Base-by-base conservation (phyloP, 2,329 filamentous ascomycete genomes). In the Trichoderma hamatum region DNA sequence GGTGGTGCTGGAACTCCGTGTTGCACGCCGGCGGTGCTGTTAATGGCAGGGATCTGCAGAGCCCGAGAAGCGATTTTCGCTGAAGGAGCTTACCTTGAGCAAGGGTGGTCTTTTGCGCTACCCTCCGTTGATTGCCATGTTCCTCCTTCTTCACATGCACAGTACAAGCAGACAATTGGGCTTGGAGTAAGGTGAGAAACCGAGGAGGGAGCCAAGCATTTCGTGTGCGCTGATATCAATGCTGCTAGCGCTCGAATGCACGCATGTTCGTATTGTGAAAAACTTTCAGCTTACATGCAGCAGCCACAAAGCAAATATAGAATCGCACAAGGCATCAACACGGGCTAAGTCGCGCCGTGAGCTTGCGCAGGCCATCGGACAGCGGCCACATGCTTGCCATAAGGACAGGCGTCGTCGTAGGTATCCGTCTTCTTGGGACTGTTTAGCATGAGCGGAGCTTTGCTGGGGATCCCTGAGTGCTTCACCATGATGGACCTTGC, bases 391-490 rank as follows among this genome's bases (percentile, higher is more conserved):
- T 24, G 60, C 51, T 39, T 54, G 61, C 61, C 30, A 49, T 43
- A 21, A 30, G 43, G 16, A 46, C 39, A n/a, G 39, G 28, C 24
- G 7, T 19, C 26, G 28, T 26, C 28, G 60, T 24, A 26, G 43
- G 28, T 36, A 51, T 49, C 60, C 64, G 64, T 59, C 64, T 30
- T 39, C 64, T 49, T 67, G 64, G 64, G 39, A 67, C 54, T 59
- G 54, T 49, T 59, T 32, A 67, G 54, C 64, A 67, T 4, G 39
- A 51, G 64, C 64, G 54, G 54, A 59, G 64, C 54, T 51, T 49
- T 5, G 36, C 64, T 59, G 52, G 64, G 64, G 64, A 67, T 67
- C 54, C 64, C 64, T 67, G 64, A 28, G 39, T 67, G 64, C 64
- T 26, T 67, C 64, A 67, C 54, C 64, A 67, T 51, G 64, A 59